phyloP scores from a whole-genome alignment of 2,329 filamentous ascomycete species.

The Didymellaceae sp. region DNA sequence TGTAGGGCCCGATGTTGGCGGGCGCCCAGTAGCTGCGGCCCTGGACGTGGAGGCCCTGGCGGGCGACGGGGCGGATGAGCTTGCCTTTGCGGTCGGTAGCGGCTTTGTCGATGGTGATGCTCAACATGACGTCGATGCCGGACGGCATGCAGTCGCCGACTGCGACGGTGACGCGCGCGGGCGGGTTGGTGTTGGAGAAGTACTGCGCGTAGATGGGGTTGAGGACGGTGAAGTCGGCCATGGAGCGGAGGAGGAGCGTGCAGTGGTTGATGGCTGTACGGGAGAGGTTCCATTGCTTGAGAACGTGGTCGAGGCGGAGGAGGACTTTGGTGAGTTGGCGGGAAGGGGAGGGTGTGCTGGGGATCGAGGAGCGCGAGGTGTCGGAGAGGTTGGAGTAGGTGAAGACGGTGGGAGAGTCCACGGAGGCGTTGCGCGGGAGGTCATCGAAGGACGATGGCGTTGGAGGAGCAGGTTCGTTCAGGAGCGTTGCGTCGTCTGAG shows the following conservation, averaged over 20 bases:
- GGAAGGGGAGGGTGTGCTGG: constrained; percentile 10
- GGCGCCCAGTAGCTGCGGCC: constrained; percentile 96
- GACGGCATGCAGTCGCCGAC: constrained; percentile 71
- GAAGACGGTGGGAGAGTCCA: constrained; percentile 52
- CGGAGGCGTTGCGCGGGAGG: constrained; percentile 22
- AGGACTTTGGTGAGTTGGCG: constrained; percentile 51
- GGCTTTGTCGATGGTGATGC: constrained; percentile 52
- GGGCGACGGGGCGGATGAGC: constrained; percentile 9
- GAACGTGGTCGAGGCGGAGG: constrained; percentile 37
- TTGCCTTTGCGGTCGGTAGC: constrained; percentile 29
- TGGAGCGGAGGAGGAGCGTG: constrained; percentile 75
- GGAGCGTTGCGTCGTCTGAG: constrained; percentile 13
- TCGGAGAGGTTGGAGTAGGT: constrained; percentile 51
- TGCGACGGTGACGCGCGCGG: constrained; percentile 82
- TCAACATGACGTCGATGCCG: constrained; percentile 67
- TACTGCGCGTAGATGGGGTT: constrained; percentile 78
- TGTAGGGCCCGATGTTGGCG: constrained; percentile 96
- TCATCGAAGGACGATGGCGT: constrained; percentile 8
- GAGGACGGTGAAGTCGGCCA: constrained; percentile 77
- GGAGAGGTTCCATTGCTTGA: constrained; percentile 35
- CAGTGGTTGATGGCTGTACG: constrained; percentile 49
- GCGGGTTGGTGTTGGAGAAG: constrained; percentile 81
- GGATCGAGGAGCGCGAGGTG: constrained; percentile 6
- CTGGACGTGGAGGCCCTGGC: constrained; percentile 80
- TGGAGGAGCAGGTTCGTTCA: neutral